Evolutionary conservation across 257 asterid species (phyloP).

Genomic region (Agastache rugosa): DNA sequence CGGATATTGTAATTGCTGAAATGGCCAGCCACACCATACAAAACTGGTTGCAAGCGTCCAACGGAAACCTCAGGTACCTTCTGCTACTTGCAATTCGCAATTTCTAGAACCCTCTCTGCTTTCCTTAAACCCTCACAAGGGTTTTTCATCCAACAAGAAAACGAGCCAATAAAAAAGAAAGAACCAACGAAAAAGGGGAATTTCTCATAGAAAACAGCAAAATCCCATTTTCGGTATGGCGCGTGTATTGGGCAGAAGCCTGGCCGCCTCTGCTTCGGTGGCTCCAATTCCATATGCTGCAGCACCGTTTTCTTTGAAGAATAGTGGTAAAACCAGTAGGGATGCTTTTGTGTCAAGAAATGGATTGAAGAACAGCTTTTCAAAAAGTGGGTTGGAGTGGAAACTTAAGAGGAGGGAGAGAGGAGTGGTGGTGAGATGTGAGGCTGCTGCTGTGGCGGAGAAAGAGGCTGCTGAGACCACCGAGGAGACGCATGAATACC

Average conservation of each 20-base stretch:
- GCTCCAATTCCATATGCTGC: conserved; percentile 54
- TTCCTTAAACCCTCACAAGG: too few species aligned
- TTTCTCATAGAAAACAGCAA: neutral
- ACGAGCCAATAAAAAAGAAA: too few species aligned
- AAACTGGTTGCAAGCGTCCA: too few species aligned
- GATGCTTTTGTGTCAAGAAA: conserved; percentile 58
- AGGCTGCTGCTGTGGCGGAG: conserved; percentile 87
- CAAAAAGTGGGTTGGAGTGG: conserved; percentile 69
- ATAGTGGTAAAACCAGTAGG: conserved; percentile 39
- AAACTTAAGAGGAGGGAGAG: conserved; percentile 58
- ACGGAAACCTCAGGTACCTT: too few species aligned
- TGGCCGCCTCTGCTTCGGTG: conserved; percentile 58
- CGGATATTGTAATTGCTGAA: too few species aligned
- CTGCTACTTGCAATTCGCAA: too few species aligned
- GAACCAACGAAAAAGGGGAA: too few species aligned
- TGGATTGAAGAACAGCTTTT: conserved; percentile 56
- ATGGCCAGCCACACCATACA: too few species aligned
- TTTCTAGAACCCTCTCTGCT: too few species aligned
- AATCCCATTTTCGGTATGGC: conserved; percentile 67
- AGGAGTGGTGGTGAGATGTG: conserved; percentile 78
- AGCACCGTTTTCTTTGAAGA: conserved; percentile 48
- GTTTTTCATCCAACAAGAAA: too few species aligned
- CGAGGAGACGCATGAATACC: conserved; percentile 86
- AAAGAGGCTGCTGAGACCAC: conserved; percentile 73
- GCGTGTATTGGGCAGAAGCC: conserved; percentile 74